These are phyloP conservation scores for Claviceps pusilla DNA, from an alignment of 2,329 filamentous ascomycete species.

Conservation along the genomic window DNA sequence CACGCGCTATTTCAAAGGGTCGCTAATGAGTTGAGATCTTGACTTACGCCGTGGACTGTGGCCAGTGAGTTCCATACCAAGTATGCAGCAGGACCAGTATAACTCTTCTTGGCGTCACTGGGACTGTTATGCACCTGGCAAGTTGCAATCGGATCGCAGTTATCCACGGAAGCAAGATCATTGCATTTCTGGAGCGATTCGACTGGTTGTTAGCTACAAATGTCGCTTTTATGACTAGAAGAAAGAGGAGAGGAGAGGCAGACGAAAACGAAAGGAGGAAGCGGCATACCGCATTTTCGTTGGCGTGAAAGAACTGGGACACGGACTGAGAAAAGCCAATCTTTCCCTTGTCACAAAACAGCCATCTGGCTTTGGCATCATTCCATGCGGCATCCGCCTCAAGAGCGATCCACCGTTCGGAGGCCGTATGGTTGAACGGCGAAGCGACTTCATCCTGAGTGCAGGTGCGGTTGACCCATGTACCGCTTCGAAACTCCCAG, in stretches of 20 bases:
- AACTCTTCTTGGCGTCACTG: not conserved
- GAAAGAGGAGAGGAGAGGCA: not conserved
- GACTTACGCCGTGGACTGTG: not conserved
- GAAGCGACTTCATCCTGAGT: not conserved
- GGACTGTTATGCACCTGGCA: not conserved
- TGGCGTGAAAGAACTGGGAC: not conserved
- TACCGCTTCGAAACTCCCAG: not conserved
- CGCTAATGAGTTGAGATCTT: not conserved
- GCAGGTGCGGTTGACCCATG: not conserved
- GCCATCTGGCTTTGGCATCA: not conserved
- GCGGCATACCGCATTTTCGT: not conserved
- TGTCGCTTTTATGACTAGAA: not conserved
- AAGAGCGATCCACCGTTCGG: not conserved
- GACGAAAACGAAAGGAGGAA: not conserved
- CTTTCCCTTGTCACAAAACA: not conserved
- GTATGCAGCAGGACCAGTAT: not conserved
- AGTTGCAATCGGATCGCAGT: not conserved
- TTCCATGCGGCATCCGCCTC: not conserved
- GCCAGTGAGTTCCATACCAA: not conserved
- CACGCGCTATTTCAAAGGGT: not conserved
- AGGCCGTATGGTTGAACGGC: not conserved
- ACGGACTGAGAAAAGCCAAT: not conserved
- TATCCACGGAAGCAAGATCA: not conserved
- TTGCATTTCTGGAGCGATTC: not conserved
- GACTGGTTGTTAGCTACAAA: not conserved